phyloP scores from a whole-genome alignment of 2,329 filamentous ascomycete species.

The Curvularia sp. region DNA sequence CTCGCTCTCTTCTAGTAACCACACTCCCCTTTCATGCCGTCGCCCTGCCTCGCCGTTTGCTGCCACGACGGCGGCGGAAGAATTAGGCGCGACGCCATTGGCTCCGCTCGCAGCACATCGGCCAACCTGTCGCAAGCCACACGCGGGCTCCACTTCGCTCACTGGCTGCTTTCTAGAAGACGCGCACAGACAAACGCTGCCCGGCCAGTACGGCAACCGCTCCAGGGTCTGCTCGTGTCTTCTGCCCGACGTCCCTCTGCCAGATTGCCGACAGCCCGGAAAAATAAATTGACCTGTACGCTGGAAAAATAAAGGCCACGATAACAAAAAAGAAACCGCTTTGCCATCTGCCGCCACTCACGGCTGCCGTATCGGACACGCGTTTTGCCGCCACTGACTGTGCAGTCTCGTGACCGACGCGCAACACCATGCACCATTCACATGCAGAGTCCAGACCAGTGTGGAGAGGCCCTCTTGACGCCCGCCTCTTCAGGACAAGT shows the following conservation, averaged over 20 bases:
- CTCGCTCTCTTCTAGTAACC: too few relatives aligned
- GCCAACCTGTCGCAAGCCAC: conserved; percentile 15
- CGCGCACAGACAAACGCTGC: conserved; percentile 22
- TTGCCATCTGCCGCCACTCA: background rate
- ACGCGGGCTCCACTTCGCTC: conserved; percentile 16
- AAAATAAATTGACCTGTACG: background rate
- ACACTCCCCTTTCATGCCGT: too few relatives aligned
- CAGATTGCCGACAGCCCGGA: background rate
- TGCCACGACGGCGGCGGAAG: background rate
- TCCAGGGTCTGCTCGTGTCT: conserved; percentile 29
- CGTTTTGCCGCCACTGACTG: background rate
- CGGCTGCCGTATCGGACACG: background rate
- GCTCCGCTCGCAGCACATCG: conserved; percentile 12
- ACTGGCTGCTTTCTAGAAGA: conserved; percentile 30
- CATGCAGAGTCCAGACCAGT: conserved; percentile 22
- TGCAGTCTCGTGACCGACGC: conserved; percentile 8
- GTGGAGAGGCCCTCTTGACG: conserved; percentile 11
- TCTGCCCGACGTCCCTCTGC: conserved; percentile 8
- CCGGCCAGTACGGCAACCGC: conserved; percentile 27
- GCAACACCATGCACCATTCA: conserved; percentile 5
- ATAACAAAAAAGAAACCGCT: background rate
- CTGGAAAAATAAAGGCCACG: background rate
- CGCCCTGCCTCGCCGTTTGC: background rate
- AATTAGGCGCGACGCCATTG: conserved; percentile 17
- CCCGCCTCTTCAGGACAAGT: conserved; percentile 23